Conservation (phyloP, 306 rosid species). For the Prosopis cineraria region DNA sequence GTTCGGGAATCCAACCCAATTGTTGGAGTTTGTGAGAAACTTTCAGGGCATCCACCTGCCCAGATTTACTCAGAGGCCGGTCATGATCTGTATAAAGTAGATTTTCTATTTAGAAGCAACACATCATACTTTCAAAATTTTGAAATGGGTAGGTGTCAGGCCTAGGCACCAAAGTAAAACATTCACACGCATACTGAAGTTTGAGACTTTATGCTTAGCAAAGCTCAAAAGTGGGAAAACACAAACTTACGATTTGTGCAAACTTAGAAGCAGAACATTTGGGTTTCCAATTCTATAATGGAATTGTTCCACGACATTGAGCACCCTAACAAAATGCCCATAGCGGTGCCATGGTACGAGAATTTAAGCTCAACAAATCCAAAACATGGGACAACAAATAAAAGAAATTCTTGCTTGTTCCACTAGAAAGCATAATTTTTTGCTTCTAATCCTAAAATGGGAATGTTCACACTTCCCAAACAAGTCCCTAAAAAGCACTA, state of each 20-base stretch:
- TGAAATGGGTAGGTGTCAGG: neutral
- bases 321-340: neutral
- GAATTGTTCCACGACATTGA: neutral
- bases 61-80: slow-evolving; percentile 87
- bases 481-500: neutral
- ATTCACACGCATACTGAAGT: slow-evolving; percentile 21
- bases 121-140: slow-evolving; percentile 15
- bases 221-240: slow-evolving; percentile 14
- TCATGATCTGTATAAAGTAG: slow-evolving; percentile 68
- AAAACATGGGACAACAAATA: neutral
- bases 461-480: neutral
- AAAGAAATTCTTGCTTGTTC: neutral
- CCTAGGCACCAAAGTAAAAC: neutral
- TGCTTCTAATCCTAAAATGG: neutral
- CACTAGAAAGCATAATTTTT: neutral
- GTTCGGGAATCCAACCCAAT: slow-evolving; percentile 95
- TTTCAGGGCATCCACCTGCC: slow-evolving; percentile 67
- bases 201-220: slow-evolving; percentile 4
- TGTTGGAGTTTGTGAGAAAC: slow-evolving; percentile 73
- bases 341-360: neutral
- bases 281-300: slow-evolving; percentile 7
- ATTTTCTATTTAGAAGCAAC: slow-evolving; percentile 21
- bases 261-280: slow-evolving; percentile 9
- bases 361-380: slow-evolving; percentile 1
- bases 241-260: neutral